Evolutionary conservation across 108 stramenopile species (phyloP), one percentile per base, ranked within the genome.

Genomic region (Nitzschia palea): DNA sequence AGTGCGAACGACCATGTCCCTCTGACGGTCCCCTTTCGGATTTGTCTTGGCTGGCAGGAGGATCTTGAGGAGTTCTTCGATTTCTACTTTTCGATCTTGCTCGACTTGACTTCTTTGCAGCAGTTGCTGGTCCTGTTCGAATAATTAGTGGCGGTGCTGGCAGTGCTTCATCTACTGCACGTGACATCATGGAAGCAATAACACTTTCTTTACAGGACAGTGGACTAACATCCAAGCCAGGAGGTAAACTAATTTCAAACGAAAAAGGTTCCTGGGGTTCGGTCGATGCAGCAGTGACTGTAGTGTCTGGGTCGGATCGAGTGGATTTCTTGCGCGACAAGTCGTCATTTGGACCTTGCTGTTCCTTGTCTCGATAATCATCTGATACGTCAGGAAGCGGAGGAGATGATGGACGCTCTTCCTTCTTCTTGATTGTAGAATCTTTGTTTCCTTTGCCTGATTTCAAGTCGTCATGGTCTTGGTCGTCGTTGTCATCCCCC

Each of bases 131-230:
- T 1, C 33, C 18, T 1, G 43, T 23, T 60, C 43, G 22, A 14
- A 6, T 34, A 2, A 60, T 12, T n/a, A 40, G 59, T 0, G 59
- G 59, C 40, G 35, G 25, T 8, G 59, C 36, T 9, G 47, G 45
- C 5, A 63, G 31, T 1, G 62, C 62, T 48, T 45, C 26, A 27
- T 63, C 62, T 3, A 63, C 47, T 17, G 62, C 31, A 4, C 62
- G 23, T 23, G 62, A 30, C 53, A 67, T 55, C 65, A 67, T 67
- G 28, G 30, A 22, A 5, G 65, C 53, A 5, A 67, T 40, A 0
- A 67, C 65, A 45, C 65, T 67, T 34, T 67, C 65, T 26, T 55
- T 67, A 36, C 65, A 67, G 1, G 52, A 55, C 20, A 67, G 40
- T 6, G 65, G 65, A 27, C 65, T 67, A 2, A 67, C 65, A 36